Percentiles rank a stretch among this genome's conserved stretches.
phyloP scores from a whole-genome alignment of 1,139 yeast genomes.

The Blastobotrys malaysiensis region DNA sequence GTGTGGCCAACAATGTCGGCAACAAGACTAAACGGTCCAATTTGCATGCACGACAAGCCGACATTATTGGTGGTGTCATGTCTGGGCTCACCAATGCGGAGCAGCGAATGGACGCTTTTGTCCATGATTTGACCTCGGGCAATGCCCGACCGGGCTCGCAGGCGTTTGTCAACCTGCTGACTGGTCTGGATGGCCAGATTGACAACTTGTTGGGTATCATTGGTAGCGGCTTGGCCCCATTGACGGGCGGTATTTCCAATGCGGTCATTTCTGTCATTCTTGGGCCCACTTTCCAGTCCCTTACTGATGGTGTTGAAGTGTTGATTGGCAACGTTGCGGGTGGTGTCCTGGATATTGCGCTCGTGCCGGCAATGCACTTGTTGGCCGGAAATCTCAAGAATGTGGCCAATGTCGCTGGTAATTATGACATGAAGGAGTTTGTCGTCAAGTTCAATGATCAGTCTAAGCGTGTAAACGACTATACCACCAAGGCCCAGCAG shows the following conservation, averaged over 20 bases:
- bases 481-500: not conserved
- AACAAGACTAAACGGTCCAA: not conserved
- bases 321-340: constrained; percentile 28
- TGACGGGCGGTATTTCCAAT: constrained; percentile 26
- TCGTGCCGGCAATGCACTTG: constrained; percentile 19
- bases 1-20: not conserved
- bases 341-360: constrained; percentile 20
- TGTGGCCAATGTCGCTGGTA: constrained; percentile 18
- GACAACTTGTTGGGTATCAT: constrained; percentile 28
- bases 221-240: constrained; percentile 23
- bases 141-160: constrained; percentile 28
- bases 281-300: constrained; percentile 30
- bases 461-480: not conserved
- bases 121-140: constrained; percentile 18
- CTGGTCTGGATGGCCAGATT: constrained; percentile 33
- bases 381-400: constrained; percentile 19
- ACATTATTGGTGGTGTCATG: not conserved
- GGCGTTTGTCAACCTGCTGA: constrained; percentile 23
- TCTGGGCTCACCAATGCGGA: constrained; percentile 16
- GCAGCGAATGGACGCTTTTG: constrained; percentile 26
- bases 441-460: constrained; percentile 1
- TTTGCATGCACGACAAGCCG: not conserved
- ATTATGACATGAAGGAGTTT: constrained; percentile 13
- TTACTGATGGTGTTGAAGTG: constrained; percentile 32
- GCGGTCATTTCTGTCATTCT: constrained; percentile 23